Evolutionary conservation across 495 filamentous ascomycete species (phyloP).

Genomic region (Letharia lupina): DNA sequence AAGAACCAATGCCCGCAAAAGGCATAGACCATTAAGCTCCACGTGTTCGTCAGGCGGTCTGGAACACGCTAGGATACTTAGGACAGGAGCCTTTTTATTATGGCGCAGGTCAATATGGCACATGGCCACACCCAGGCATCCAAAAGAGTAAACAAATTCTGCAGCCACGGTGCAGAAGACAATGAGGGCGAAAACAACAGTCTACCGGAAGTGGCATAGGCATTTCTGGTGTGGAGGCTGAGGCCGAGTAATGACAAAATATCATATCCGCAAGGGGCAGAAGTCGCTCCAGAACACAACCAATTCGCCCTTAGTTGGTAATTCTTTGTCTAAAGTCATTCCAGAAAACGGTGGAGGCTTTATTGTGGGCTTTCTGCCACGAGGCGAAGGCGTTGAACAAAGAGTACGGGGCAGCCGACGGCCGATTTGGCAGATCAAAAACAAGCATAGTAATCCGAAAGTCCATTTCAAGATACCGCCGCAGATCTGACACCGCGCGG

Average conservation of each 20-base stretch:
- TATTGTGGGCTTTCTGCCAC: background rate
- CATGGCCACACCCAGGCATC: background rate
- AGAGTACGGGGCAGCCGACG: background rate
- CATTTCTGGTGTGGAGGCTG: background rate
- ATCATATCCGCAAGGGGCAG: background rate
- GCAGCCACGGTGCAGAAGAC: background rate
- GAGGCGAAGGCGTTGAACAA: conserved; percentile 3
- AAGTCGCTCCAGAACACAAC: background rate
- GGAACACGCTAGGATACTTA: background rate
- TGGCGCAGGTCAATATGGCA: background rate
- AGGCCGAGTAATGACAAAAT: background rate
- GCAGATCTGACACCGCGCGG: too few relatives aligned
- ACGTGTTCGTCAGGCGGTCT: background rate
- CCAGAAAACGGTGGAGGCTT: background rate
- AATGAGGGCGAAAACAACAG: background rate
- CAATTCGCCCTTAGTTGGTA: too few relatives aligned
- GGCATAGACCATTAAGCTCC: background rate
- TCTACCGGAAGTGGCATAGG: background rate
- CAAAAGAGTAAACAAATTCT: background rate
- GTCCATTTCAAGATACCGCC: background rate
- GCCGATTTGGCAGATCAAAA: background rate
- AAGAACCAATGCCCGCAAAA: background rate
- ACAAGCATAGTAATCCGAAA: background rate
- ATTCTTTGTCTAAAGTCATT: background rate
- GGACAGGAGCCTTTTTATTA: too few relatives aligned